Evolutionary conservation across 495 filamentous ascomycete species (phyloP), one percentile per base, ranked within the genome.

Genomic region (Trichoderma virens): DNA sequence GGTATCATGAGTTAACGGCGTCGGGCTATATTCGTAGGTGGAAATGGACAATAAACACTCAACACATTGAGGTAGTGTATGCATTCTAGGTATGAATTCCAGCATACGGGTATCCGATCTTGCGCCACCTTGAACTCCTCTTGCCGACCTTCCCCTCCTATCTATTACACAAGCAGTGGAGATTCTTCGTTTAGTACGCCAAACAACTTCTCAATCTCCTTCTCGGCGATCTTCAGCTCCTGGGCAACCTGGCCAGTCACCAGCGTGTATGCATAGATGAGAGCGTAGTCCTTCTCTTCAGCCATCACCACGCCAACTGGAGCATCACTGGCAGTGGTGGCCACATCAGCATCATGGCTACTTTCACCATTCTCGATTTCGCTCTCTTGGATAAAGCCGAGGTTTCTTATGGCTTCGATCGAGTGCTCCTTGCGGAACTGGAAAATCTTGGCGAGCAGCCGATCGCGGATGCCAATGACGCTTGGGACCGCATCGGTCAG

Each of bases 401-500:
- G 51, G 25, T 45, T 20, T 79, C 76, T 27, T 75, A 51, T 14
- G 14, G 27, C 73, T 5, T 70, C 79, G 20, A 80, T 64, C 30
- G 71, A 80, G 18, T 82, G 83, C 62, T 87, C 83, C 69, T 88
- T 87, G 35, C 93, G 79, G 74, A 93, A 97, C 67, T 86, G 85
- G 67, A 91, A 96, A 45, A 97, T 88, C 75, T 91, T 93, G 14
- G 91, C 90, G 16, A 98, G 80, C 59, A 98, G 74, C 64, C 91
- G 79, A 70, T 98, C 93, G 30, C 94, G 78, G 25, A 87, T 85
- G 72, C 91, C 85, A 25, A 88, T 83, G 32, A 92, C 88, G 67
- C 86, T 93, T 4, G 94, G 94, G 13, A 98, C 75, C 28, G 88
- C 88, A 68, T 95, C 91, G 25, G 88, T 95, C 45, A 98, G 76